Evolutionary conservation across 768 basidiomycete species (phyloP).

Genomic region (Suillus americanus): DNA sequence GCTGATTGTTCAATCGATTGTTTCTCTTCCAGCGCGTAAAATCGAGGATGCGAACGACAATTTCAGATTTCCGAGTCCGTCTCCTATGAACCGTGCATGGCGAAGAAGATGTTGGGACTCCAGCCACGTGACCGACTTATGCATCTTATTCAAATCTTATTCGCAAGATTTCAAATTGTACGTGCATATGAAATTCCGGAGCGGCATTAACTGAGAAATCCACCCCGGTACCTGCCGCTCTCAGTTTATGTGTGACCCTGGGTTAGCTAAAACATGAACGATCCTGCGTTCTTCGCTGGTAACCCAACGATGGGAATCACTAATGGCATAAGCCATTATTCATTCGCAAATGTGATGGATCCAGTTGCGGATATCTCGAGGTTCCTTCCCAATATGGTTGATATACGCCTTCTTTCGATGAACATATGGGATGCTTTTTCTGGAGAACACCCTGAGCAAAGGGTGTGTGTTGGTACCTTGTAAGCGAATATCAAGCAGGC

Average conservation of each 20-base stretch:
- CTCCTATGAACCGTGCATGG: neutral
- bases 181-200: neutral
- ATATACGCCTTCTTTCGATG: slow-evolving; percentile 39
- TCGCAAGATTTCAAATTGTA: neutral
- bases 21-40: slow-evolving; percentile 7
- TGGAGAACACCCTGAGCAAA: slow-evolving; percentile 74
- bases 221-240: neutral
- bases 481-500: slow-evolving; percentile 35
- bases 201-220: neutral
- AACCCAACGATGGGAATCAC: slow-evolving; percentile 14
- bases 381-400: slow-evolving; percentile 84
- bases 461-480: slow-evolving; percentile 77
- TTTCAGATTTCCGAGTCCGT: slow-evolving; percentile 17
- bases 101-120: no score
- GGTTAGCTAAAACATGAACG: slow-evolving; percentile 23
- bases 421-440: slow-evolving; percentile 54
- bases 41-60: slow-evolving; percentile 24
- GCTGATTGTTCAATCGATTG: slow-evolving; percentile 26
- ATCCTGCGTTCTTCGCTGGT: slow-evolving; percentile 16
- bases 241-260: slow-evolving; percentile 10
- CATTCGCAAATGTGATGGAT: slow-evolving; percentile 81
- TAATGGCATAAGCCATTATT: slow-evolving; percentile 50
- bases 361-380: slow-evolving; percentile 78
- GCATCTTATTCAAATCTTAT: neutral
- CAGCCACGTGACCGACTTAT: neutral